Evolutionary conservation across 2,329 filamentous ascomycete genomes (phyloP).

Genomic region (Rutstroemia sp.): DNA sequence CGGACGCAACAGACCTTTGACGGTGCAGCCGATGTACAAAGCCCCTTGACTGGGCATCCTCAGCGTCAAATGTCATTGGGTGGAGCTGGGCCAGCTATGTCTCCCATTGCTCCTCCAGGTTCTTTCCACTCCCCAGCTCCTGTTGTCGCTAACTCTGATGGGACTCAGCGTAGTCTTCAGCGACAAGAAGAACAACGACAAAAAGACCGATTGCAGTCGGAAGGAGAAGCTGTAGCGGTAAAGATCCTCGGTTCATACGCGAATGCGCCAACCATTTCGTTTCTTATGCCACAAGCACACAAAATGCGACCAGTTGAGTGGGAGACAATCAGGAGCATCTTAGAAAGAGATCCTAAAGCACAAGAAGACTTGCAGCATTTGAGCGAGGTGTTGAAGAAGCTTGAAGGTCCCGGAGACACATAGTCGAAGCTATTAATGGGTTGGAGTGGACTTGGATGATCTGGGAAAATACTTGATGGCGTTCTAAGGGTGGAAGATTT

Average conservation of each 20-base stretch:
- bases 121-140: conserved; percentile 17
- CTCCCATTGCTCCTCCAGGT: conserved; percentile 41
- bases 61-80: conserved; percentile 42
- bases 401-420: neutral
- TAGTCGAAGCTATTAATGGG: too few relatives aligned
- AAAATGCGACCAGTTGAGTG: conserved; percentile 67
- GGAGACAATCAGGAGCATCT: conserved; percentile 55
- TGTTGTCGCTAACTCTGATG: conserved; percentile 12
- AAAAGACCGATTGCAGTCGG: conserved; percentile 32
- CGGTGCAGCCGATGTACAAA: conserved; percentile 20
- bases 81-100: conserved; percentile 42
- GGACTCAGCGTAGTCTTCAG: conserved; percentile 30
- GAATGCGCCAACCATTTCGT: conserved; percentile 57
- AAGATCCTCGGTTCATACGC: conserved; percentile 57
- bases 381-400: conserved; percentile 43
- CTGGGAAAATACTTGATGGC: neutral
- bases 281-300: conserved; percentile 61
- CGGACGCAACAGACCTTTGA: conserved; percentile 13
- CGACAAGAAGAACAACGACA: conserved; percentile 34
- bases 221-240: conserved; percentile 50
- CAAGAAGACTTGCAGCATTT: conserved; percentile 40
- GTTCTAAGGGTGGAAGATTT: neutral
- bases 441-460: neutral
- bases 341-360: conserved; percentile 26
- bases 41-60: conserved; percentile 30